Percentiles rank a stretch among this genome's conserved stretches.
Conservation (phyloP, 2,329 filamentous ascomycete genomes). For the Aschersonia sp. region DNA sequence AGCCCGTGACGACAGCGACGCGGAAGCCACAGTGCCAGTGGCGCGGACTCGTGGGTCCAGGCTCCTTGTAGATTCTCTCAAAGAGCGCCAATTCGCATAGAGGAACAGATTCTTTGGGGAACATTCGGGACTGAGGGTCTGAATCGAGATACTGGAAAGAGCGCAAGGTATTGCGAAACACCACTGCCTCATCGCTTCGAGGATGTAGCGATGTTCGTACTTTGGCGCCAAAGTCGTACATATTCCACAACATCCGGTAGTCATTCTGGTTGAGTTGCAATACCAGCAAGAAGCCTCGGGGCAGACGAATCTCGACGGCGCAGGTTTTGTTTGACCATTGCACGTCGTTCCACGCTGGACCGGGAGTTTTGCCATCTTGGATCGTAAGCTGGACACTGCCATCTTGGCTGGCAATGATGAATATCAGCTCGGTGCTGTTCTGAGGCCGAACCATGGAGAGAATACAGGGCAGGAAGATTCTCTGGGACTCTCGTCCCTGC, state of each 20-base stretch:
- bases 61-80: slow-evolving; percentile 53
- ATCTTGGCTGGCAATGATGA: slow-evolving; percentile 67
- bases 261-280: slow-evolving; percentile 63
- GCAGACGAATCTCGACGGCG: slow-evolving; percentile 54
- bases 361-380: slow-evolving; percentile 50
- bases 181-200: slow-evolving; percentile 51
- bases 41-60: slow-evolving; percentile 57
- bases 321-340: slow-evolving; percentile 58
- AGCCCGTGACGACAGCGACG: slow-evolving; percentile 62
- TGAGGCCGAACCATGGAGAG: slow-evolving; percentile 61
- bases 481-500: slow-evolving; percentile 51
- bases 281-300: slow-evolving; percentile 59
- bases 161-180: slow-evolving; percentile 55
- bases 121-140: slow-evolving; percentile 51
- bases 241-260: slow-evolving; percentile 64
- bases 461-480: slow-evolving; percentile 57
- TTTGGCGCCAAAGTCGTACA: slow-evolving; percentile 72
- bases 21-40: slow-evolving; percentile 68
- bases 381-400: slow-evolving; percentile 63
- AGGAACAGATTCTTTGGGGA: slow-evolving; percentile 60
- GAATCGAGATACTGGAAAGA: slow-evolving; percentile 73
- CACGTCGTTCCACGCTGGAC: slow-evolving; percentile 69
- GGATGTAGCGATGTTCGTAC: slow-evolving; percentile 58
- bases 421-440: slow-evolving; percentile 53
- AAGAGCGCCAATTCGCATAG: slow-evolving; percentile 64